phyloP scores from a whole-genome alignment of 2,329 filamentous ascomycete genomes.

The Gnomoniopsis smithogilvyi region DNA sequence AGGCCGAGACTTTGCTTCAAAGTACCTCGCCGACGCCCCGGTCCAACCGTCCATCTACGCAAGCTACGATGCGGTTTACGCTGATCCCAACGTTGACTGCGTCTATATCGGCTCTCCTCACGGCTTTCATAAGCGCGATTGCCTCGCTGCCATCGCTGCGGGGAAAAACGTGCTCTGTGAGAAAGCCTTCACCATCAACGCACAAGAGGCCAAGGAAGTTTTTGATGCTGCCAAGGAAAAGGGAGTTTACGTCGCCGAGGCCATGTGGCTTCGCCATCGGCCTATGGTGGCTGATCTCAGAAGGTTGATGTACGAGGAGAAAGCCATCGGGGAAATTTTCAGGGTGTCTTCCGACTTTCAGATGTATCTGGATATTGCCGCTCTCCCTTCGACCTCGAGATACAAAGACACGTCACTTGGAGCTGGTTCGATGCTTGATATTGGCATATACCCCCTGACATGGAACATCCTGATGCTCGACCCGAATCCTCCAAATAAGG shows the following conservation, averaged over 20 bases:
- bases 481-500: not conserved
- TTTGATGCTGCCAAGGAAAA: constrained; percentile 27
- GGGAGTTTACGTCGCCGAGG: constrained; percentile 34
- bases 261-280: constrained; percentile 34
- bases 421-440: constrained; percentile 29
- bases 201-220: constrained; percentile 25
- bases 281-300: constrained; percentile 25
- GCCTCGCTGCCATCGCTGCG: constrained; percentile 30
- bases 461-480: constrained; percentile 2
- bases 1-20: constrained; percentile 3
- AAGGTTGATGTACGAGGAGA: constrained; percentile 23
- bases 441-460: constrained; percentile 30
- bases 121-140: constrained; percentile 31
- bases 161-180: constrained; percentile 36
- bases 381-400: constrained; percentile 20
- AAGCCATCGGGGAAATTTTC: constrained; percentile 26
- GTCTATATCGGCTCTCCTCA: constrained; percentile 35
- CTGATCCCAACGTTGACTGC: constrained; percentile 30
- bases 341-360: constrained; percentile 28
- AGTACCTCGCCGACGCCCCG: not conserved
- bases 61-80: constrained; percentile 30
- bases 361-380: constrained; percentile 23
- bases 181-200: constrained; percentile 33
- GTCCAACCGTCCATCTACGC: constrained; percentile 21
- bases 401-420: constrained; percentile 27